Conservation (phyloP, 257 asterid species). For the Salvia splendens region DNA sequence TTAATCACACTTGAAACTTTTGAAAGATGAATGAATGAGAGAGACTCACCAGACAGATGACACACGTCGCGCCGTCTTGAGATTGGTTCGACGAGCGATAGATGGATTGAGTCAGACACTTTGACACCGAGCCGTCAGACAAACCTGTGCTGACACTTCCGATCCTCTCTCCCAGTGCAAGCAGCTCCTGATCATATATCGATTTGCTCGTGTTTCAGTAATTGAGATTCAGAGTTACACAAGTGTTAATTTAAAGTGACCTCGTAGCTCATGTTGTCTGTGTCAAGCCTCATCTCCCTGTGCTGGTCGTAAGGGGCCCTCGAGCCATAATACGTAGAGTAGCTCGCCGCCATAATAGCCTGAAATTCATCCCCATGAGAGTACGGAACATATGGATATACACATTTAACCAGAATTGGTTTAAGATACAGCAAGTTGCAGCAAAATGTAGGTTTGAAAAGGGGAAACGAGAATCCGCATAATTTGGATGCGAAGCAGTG, state of each 20-base stretch:
- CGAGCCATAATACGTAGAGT: constrained; percentile 50
- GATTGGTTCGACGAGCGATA: constrained; percentile 54
- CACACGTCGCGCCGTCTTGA: constrained; percentile 62
- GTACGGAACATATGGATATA: constrained; percentile 5
- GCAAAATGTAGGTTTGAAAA: not conserved
- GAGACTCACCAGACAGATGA: constrained; percentile 71
- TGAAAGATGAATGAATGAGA: not conserved
- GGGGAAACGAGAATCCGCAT: not conserved
- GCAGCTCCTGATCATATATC: constrained; percentile 63
- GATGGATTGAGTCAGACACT: constrained; percentile 55
- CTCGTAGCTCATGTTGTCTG: constrained; percentile 86
- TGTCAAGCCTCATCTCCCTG: constrained; percentile 77
- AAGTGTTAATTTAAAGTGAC: constrained; percentile 32
- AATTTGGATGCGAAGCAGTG: not conserved
- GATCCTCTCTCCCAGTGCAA: constrained; percentile 80
- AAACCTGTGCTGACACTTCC: constrained; percentile 81
- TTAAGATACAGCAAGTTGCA: constrained; percentile 11
- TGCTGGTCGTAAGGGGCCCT: constrained; percentile 64
- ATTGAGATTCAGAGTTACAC: not conserved
- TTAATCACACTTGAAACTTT: not conserved
- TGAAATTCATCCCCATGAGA: constrained; percentile 34
- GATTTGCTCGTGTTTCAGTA: constrained; percentile 14
- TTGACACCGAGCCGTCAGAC: constrained; percentile 53
- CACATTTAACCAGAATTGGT: not conserved
- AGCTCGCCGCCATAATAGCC: constrained; percentile 51